Evolutionary conservation across 83 land plant genomes (phyloP).

Genomic region (Picea abies): DNA sequence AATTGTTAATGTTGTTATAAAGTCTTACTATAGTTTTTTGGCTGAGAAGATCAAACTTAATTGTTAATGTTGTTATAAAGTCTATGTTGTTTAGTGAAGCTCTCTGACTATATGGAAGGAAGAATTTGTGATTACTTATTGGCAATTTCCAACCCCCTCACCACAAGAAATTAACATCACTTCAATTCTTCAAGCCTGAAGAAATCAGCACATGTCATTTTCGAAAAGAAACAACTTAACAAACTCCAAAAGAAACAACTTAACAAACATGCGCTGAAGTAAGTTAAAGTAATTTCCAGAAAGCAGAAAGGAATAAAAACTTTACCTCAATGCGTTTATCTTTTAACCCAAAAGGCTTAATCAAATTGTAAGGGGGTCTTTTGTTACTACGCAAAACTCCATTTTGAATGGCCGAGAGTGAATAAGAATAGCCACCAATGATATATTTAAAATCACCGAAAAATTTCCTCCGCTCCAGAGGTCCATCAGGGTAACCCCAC

Average conservation of each 20-base stretch:
- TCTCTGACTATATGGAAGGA: not conserved
- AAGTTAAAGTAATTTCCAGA: not conserved
- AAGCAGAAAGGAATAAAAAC: conserved; percentile 8
- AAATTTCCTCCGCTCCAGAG: conserved; percentile 68
- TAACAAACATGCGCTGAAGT: not conserved
- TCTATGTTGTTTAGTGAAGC: not conserved
- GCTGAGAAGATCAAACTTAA: no score
- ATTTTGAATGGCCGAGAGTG: conserved; percentile 85
- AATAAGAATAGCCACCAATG: conserved; percentile 78
- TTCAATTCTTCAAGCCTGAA: not conserved
- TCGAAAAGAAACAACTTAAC: not conserved
- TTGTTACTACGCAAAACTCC: conserved; percentile 81
- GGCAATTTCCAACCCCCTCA: not conserved
- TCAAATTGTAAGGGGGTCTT: conserved; percentile 76
- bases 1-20: no score
- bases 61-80: no score
- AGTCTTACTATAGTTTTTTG: no score
- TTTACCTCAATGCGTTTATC: conserved; percentile 55
- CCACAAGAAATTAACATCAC: not conserved
- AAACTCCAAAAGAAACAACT: not conserved
- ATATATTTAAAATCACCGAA: conserved; percentile 84
- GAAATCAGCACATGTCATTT: not conserved
- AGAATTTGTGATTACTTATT: not conserved
- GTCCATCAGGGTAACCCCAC: conserved; percentile 61
- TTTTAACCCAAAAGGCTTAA: conserved; percentile 73